Evolutionary conservation across 1,284 basidiomycete species (phyloP).

Genomic region (Ceraceosorus guamensis): DNA sequence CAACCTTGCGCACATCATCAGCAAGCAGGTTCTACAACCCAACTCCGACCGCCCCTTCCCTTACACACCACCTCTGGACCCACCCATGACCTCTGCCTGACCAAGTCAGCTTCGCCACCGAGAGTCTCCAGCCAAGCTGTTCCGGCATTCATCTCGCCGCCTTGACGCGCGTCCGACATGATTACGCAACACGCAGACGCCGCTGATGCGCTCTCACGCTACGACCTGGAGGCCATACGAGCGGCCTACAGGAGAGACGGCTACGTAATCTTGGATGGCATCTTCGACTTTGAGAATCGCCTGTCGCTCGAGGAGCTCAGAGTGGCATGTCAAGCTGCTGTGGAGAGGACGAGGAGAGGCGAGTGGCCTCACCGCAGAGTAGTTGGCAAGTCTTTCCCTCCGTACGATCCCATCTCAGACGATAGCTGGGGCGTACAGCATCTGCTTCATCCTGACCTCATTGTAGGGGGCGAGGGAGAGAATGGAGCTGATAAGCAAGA

Average conservation of each 20-base stretch:
- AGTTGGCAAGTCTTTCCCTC: constrained; percentile 75
- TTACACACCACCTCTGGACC: no score
- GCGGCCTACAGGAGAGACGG: constrained; percentile 60
- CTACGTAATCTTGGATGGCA: constrained; percentile 62
- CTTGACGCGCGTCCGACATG: no score
- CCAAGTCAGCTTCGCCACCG: no score
- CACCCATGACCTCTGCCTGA: no score
- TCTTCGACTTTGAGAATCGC: constrained; percentile 53
- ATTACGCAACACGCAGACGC: no score
- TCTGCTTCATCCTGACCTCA: constrained; percentile 54
- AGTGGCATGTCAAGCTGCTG: constrained; percentile 56
- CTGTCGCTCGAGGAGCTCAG: constrained; percentile 51
- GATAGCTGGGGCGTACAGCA: constrained; percentile 63
- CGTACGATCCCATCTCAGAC: constrained; percentile 56
- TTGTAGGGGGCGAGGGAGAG: constrained; percentile 33
- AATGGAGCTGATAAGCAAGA: constrained; percentile 50
- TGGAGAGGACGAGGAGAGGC: constrained; percentile 59
- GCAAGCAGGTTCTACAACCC: no score
- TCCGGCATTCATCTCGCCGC: no score
- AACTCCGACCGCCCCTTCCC: no score
- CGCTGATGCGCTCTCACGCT: no score
- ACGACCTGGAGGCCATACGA: constrained; percentile 14
- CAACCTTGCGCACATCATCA: no score
- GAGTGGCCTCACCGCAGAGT: constrained; percentile 62
- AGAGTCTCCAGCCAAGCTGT: no score